Conservation (phyloP, 208 protist species). For the Vickermania spadyakhi region DNA sequence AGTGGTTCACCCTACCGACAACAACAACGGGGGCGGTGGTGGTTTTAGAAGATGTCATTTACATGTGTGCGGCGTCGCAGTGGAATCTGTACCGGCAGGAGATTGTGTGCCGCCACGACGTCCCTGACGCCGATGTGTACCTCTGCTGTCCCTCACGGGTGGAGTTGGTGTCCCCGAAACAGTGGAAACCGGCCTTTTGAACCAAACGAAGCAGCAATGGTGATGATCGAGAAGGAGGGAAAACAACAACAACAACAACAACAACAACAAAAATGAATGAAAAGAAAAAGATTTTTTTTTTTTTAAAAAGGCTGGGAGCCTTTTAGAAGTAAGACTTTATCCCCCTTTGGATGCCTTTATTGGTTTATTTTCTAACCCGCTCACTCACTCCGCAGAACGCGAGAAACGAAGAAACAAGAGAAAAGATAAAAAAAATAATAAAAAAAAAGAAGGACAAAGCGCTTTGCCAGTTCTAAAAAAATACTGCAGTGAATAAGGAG, state of each 20-base stretch:
- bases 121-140: constrained; percentile 76
- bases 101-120: constrained; percentile 34
- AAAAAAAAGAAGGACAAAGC: too few species aligned
- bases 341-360: too few species aligned
- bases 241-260: constrained; percentile 13
- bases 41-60: constrained; percentile 65
- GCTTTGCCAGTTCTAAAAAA: too few species aligned
- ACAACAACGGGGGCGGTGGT: too few species aligned
- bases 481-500: too few species aligned
- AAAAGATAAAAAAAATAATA: too few species aligned
- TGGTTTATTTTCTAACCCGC: too few species aligned
- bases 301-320: too few species aligned
- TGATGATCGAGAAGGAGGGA: constrained; percentile 8
- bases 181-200: constrained; percentile 24
- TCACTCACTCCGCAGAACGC: too few species aligned
- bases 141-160: constrained; percentile 65
- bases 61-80: constrained; percentile 59
- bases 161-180: constrained; percentile 38
- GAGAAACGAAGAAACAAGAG: too few species aligned
- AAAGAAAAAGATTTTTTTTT: too few species aligned
- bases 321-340: too few species aligned
- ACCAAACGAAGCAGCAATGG: background rate
- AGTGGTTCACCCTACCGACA: constrained; percentile 23
- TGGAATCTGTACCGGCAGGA: constrained; percentile 37
- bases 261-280: background rate